Evolutionary conservation across 2,329 filamentous ascomycete genomes (phyloP).

Genomic region (Nothopassalora personata): DNA sequence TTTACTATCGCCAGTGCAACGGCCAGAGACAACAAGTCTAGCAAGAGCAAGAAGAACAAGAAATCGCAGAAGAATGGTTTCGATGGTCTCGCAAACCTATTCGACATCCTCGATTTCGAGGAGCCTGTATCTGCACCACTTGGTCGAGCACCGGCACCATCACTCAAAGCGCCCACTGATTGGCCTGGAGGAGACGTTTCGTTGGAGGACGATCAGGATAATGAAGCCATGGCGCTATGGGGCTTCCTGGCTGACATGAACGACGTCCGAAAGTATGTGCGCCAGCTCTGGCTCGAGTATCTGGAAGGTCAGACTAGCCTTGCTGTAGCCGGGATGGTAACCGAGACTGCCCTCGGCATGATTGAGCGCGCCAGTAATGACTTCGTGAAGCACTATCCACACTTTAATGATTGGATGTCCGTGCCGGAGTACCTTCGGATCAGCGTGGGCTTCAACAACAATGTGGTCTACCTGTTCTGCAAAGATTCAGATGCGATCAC

Average conservation of each 20-base stretch:
- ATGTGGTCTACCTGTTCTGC: not conserved
- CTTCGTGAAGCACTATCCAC: not conserved
- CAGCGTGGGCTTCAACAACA: not conserved
- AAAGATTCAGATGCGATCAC: not conserved
- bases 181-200: not conserved
- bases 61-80: not conserved
- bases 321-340: conserved; percentile 2
- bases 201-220: not conserved
- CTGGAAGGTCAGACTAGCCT: conserved; percentile 4
- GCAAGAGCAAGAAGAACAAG: not conserved
- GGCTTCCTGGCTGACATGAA: conserved; percentile 9
- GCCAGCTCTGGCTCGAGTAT: conserved; percentile 7
- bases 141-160: not conserved
- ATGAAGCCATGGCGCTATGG: conserved; percentile 4
- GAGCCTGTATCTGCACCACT: conserved; percentile 5
- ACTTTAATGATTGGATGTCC: not conserved
- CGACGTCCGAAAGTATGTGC: conserved; percentile 4
- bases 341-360: conserved; percentile 5
- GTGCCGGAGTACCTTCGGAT: conserved; percentile 2
- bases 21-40: not conserved
- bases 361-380: conserved; percentile 3
- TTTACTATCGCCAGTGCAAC: not conserved
- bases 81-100: conserved; percentile 7
- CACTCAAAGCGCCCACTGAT: not conserved
- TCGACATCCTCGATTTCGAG: conserved; percentile 8